Base-by-base conservation (phyloP, 352 stramenopile genomes). In the Globisporangium sylvaticum region DNA sequence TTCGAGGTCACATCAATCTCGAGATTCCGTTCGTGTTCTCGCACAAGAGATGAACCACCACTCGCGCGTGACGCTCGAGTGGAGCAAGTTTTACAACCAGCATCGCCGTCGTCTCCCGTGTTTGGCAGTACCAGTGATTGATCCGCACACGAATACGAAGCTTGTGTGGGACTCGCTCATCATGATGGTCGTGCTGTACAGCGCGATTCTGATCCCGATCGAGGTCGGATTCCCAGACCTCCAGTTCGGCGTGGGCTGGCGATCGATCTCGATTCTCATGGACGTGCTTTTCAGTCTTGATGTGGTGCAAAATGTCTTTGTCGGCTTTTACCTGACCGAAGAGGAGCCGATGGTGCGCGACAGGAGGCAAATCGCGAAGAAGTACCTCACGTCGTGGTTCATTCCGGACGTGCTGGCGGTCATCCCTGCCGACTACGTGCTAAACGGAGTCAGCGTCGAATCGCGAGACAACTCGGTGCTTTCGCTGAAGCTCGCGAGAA, bases 121-220 rank as follows among this genome's bases (percentile, higher is more conserved):
- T 22, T 55, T 85, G 1, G 70, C 68, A 18, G 6, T 83, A 1
- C 77, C 81, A 1, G 58, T 92, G 5, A 54, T 92, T 6, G 81
- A 92, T 32, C 84, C 84, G 22, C 75, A 80, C 7, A 82, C 74
- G 67, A 87, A 78, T 14, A 65, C 58, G 6, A 90, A 89, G 60
- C 71, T 92, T 32, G 68, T 67, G 44, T 92, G 84, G 84, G 84
- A 92, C 50, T 73, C 78, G 34, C 62, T 94, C 39, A 73, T 92
- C 61, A 94, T 94, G 83, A 15, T 80, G 6, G 68, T 91, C 29
- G 81, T 92, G 18, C 69, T 94, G 2, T 94, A 94, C 65, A 91
- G 82, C 20, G 83, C 84, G 7, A 74, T 94, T 12, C 65, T 89
- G 48, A 79, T 94, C 24, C 84, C 86, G 0, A 69, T 94, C 15